These are phyloP conservation scores for Benincasa hispida DNA, from an alignment of 306 rosid genomes.

Conservation along the genomic window DNA sequence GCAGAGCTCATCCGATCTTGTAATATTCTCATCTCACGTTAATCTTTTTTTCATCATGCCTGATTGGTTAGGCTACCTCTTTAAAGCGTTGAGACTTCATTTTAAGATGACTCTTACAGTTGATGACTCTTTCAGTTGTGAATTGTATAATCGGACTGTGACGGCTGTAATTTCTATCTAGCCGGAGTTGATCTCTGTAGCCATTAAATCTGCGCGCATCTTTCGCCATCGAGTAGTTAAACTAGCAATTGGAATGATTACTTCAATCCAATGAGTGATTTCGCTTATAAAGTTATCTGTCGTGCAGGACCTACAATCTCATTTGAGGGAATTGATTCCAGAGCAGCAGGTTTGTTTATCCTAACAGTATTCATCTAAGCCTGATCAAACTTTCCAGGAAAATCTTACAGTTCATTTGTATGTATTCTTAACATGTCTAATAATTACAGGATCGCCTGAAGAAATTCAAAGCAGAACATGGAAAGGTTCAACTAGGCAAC, in stretches of 20 bases:
- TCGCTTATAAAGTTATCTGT: conserved; percentile 8
- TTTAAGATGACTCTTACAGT: neutral
- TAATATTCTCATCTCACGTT: conserved; percentile 13
- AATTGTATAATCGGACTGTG: neutral
- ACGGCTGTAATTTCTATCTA: neutral
- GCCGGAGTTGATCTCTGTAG: neutral
- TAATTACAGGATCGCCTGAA: conserved; percentile 69
- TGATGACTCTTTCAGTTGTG: neutral
- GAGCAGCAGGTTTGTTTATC: conserved; percentile 64
- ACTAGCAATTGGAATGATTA: neutral
- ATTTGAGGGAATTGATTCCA: conserved; percentile 76
- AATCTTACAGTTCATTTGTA: neutral
- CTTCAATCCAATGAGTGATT: neutral
- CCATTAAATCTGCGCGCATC: neutral
- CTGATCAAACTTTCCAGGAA: neutral
- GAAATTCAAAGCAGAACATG: conserved; percentile 72
- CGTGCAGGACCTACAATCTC: conserved; percentile 75
- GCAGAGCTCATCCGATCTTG: conserved; percentile 53
- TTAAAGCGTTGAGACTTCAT: neutral
- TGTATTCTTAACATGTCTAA: neutral
- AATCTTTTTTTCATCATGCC: neutral
- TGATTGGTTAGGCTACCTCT: neutral
- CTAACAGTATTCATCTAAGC: neutral
- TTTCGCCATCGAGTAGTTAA: neutral
- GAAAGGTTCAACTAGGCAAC: conserved; percentile 75